Evolutionary conservation across 2,329 filamentous ascomycete species (phyloP).

Genomic region (Peltaster fructicola): DNA sequence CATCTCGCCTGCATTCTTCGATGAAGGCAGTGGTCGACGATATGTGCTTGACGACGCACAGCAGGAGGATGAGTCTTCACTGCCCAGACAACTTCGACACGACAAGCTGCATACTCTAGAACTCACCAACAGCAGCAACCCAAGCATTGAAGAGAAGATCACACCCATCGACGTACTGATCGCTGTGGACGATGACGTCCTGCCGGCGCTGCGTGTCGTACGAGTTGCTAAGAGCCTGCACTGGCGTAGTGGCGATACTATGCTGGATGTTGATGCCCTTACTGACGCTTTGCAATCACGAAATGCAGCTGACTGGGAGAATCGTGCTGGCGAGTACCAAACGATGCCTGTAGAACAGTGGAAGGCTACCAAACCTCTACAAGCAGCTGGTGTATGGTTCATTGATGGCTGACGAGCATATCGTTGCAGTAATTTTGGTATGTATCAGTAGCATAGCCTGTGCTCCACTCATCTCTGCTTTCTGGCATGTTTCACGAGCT

Average conservation of each 20-base stretch:
- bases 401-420: too few species aligned
- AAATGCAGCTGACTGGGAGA: slow-evolving; percentile 21
- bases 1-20: slow-evolving; percentile 25
- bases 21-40: too few species aligned
- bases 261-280: slow-evolving; percentile 22
- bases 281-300: slow-evolving; percentile 20
- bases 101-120: slow-evolving; percentile 22
- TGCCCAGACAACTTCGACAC: slow-evolving; percentile 4
- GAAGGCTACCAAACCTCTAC: too few species aligned
- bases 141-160: slow-evolving; percentile 21
- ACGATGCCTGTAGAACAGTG: too few species aligned
- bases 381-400: too few species aligned
- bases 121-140: slow-evolving; percentile 22
- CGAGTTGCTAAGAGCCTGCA: slow-evolving; percentile 21
- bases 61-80: too few species aligned
- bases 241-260: slow-evolving; percentile 21
- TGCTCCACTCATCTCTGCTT: too few species aligned
- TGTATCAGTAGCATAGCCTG: too few species aligned
- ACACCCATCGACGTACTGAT: slow-evolving; percentile 24
- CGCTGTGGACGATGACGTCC: slow-evolving; percentile 23
- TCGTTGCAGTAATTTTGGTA: too few species aligned
- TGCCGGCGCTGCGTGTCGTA: slow-evolving; percentile 23
- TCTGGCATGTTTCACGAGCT: too few species aligned
- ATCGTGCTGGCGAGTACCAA: too few species aligned
- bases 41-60: too few species aligned